Conservation (phyloP, 176 grass and related monocot genomes). For the Pharus latifolius region DNA sequence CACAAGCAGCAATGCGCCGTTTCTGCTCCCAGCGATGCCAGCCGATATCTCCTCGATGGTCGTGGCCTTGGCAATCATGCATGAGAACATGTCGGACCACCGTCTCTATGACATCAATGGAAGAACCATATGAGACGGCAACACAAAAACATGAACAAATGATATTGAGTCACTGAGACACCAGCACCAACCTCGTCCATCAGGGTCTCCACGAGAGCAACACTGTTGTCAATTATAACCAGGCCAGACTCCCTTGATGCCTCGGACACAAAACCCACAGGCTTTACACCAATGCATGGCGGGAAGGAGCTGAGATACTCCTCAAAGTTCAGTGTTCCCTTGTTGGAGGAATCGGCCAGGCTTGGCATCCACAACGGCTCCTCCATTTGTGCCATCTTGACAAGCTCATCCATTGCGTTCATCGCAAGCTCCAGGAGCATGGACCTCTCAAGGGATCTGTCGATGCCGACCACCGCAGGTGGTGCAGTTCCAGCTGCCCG, state of each 20-base stretch:
- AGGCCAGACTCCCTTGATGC: constrained; percentile 60
- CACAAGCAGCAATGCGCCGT: constrained; percentile 77
- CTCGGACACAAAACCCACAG: constrained; percentile 58
- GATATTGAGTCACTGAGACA: not conserved
- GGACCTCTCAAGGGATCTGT: constrained; percentile 43
- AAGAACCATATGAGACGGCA: not conserved
- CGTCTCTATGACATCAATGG: constrained; percentile 36
- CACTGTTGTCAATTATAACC: constrained; percentile 62
- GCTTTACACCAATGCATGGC: constrained; percentile 54
- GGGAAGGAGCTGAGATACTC: constrained; percentile 50
- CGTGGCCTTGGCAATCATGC: constrained; percentile 70
- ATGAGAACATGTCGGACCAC: constrained; percentile 94
- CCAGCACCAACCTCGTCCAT: constrained; percentile 52
- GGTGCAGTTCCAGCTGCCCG: constrained; percentile 10
- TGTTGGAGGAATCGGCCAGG: constrained; percentile 20
- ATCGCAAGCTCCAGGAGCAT: constrained; percentile 70
- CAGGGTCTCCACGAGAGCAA: constrained; percentile 72
- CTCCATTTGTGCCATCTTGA: constrained; percentile 83
- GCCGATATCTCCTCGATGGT: constrained; percentile 63
- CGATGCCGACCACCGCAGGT: constrained; percentile 21
- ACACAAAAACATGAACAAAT: not conserved
- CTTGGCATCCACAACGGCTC: constrained; percentile 67
- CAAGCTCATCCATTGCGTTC: constrained; percentile 71
- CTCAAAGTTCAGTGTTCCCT: constrained; percentile 60
- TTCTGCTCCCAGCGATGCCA: constrained; percentile 75